phyloP scores from a whole-genome alignment of 2,329 filamentous ascomycete species.

The Scedosporium aurantiacum region DNA sequence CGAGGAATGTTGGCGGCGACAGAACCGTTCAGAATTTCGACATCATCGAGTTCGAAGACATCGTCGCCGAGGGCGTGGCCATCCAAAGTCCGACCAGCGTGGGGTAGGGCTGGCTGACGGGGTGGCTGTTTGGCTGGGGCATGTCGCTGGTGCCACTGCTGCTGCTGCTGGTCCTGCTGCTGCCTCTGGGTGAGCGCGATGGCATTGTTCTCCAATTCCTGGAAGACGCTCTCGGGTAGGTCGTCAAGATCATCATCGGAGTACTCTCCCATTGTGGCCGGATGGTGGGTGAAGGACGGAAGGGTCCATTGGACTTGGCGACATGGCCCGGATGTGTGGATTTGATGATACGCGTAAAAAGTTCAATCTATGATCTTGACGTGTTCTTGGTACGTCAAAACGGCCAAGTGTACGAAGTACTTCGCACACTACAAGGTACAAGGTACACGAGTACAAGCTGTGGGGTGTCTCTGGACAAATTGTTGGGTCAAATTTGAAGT shows the following conservation, averaged over 20 bases:
- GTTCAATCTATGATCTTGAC: slow-evolving; percentile 6
- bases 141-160: slow-evolving; percentile 16
- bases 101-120: background rate
- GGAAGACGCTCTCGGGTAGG: slow-evolving; percentile 43
- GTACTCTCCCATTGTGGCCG: slow-evolving; percentile 41
- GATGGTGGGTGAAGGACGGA: background rate
- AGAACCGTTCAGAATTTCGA: slow-evolving; percentile 28
- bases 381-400: background rate
- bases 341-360: background rate
- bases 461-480: background rate
- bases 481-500: no score
- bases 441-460: background rate
- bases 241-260: slow-evolving; percentile 54
- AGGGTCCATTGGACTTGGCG: background rate
- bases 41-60: slow-evolving; percentile 39
- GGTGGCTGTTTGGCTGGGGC: slow-evolving; percentile 9
- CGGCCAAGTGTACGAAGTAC: no score
- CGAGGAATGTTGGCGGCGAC: background rate
- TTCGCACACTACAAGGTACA: background rate
- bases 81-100: background rate
- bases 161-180: slow-evolving; percentile 22
- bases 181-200: slow-evolving; percentile 46
- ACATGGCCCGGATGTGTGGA: no score
- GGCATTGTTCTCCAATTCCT: slow-evolving; percentile 53
- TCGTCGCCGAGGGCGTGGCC: slow-evolving; percentile 39